Evolutionary conservation across 306 rosid species (phyloP).

Genomic region (Lagenaria siceraria): DNA sequence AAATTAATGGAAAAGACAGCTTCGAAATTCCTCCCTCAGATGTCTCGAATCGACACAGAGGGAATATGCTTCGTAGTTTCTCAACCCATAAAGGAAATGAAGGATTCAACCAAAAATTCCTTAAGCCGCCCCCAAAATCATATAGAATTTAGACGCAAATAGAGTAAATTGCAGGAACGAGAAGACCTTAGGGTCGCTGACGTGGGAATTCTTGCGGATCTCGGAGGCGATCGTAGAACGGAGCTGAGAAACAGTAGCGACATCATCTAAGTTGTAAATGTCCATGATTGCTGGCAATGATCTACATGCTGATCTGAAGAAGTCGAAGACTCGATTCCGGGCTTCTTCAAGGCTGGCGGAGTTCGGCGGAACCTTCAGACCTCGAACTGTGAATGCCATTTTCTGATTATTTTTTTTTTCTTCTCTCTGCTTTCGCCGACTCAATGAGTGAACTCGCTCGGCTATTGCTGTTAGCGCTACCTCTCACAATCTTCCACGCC

Average conservation of each 20-base stretch:
- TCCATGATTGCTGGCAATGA: conserved; percentile 71
- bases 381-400: conserved; percentile 44
- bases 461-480: not conserved
- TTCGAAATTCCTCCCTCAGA: not conserved
- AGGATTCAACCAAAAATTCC: not conserved
- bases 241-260: conserved; percentile 43
- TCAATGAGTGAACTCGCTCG: conserved; percentile 12
- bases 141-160: not conserved
- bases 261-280: conserved; percentile 67
- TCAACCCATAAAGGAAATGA: not conserved
- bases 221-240: conserved; percentile 70
- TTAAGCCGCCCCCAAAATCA: not conserved
- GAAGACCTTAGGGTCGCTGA: conserved; percentile 65
- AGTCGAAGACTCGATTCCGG: conserved; percentile 58
- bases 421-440: conserved; percentile 1
- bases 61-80: not conserved
- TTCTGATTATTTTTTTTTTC: not conserved
- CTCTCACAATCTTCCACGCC: not conserved
- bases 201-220: conserved; percentile 62
- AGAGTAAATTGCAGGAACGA: not conserved
- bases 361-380: conserved; percentile 74
- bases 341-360: conserved; percentile 75
- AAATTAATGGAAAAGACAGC: not conserved
- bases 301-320: conserved; percentile 71
- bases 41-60: not conserved